Base-by-base conservation (phyloP, 768 basidiomycete genomes). In the Lyophyllum semitale region DNA sequence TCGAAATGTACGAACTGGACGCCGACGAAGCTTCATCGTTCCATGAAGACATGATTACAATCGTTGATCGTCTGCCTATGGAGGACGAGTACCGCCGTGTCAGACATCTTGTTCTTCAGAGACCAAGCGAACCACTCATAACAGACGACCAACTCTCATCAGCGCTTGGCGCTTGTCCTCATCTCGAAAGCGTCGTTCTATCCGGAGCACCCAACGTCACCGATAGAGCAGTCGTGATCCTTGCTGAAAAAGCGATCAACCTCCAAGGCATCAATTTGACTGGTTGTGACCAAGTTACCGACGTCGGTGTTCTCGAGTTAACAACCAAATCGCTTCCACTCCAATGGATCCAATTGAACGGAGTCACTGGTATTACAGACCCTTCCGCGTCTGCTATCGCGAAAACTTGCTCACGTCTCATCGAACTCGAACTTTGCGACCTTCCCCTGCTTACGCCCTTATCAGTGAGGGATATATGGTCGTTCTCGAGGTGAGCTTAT, bases 391-490 rank as follows among this genome's bases (percentile, higher is more conserved):
- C 85, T 54, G 81, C 84, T 12, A 81, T 97, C 59, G 87, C 85
- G 17, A 86, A 83, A 52, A 78, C 84, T 9, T 93, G 91, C 66
- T 84, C 89, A 4, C 80, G 83, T 55, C 83, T 97, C 23, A 74
- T 89, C 51, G 94, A 95, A 69, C 76, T 96, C 58, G 94, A 97
- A 66, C 73, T 95, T 33, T 84, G 73, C 63, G 81, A 81, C 63
- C 84, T 93, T 57, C 81, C 83, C 9, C 76, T 84, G 37, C 63
- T 97, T 51, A 90, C 89, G 8, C 80, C 83, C 6, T 67, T 80
- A 43, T 85, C 91, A 0, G 77, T 93, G 30, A 83, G 88, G 33
- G 91, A 93, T 64, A 77, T 97, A n/a, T 89, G 94, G 80, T 78
- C 80, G 27, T 91, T 85, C 70, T 88, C 88, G 42, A 84, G 79